Evolutionary conservation across 2,329 filamentous ascomycete species (phyloP).

Genomic region (Microcyclospora pomicola): DNA sequence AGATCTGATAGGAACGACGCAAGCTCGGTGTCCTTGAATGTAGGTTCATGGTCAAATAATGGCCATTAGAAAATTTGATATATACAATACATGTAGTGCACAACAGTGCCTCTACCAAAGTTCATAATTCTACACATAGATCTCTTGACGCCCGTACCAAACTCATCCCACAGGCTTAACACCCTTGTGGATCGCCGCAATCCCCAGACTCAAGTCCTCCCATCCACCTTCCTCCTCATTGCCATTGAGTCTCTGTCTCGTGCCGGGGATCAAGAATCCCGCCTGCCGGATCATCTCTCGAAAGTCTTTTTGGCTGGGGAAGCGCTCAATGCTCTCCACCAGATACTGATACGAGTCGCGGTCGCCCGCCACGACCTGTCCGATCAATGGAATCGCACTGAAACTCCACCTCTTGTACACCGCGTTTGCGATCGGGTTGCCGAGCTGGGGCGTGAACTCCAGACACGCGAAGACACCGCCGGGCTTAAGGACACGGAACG

Average conservation of each 20-base stretch:
- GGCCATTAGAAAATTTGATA: too few relatives aligned
- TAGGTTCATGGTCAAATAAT: too few relatives aligned
- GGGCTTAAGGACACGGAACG: constrained; percentile 77
- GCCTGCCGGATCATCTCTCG: constrained; percentile 68
- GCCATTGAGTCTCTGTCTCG: constrained; percentile 5
- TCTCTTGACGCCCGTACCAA: too few relatives aligned
- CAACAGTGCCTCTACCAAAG: too few relatives aligned
- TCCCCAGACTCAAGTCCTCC: constrained; percentile 81
- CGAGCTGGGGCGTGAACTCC: constrained; percentile 75
- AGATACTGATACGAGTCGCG: constrained; percentile 96
- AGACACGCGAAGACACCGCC: constrained; percentile 93
- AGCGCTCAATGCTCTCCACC: constrained; percentile 91
- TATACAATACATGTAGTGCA: too few relatives aligned
- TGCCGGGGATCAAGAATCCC: constrained; percentile 67
- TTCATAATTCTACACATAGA: too few relatives aligned
- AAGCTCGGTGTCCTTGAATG: too few relatives aligned
- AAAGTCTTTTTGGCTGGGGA: constrained; percentile 77
- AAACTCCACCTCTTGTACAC: constrained; percentile 96
- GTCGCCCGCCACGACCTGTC: constrained; percentile 86
- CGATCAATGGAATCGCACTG: constrained; percentile 82
- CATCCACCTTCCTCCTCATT: constrained; percentile 47
- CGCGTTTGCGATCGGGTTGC: constrained; percentile 62
- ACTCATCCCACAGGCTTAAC: constrained; percentile 51
- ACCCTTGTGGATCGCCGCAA: constrained; percentile 92
- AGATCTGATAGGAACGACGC: too few relatives aligned